Base-by-base conservation (phyloP, 140 eudicot genomes). In the Eryngium alpinum region DNA sequence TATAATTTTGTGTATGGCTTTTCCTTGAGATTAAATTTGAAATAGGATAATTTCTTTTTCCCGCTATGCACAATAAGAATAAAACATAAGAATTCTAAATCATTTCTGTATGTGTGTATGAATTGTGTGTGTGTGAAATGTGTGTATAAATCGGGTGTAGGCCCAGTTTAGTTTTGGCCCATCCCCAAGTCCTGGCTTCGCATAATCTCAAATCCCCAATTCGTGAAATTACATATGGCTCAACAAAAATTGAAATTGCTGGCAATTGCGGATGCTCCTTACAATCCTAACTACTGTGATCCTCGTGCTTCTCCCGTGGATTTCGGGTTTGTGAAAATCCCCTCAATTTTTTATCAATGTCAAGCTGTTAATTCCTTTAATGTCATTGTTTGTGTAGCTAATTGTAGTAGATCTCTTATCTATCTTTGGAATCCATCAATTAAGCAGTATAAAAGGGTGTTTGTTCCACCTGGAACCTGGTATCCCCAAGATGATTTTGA, bases 391-490 rank as follows among this genome's bases (percentile, higher is more conserved):
- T 1, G 46, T 38, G 46, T 70, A 2, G 32, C 49, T 5, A 70
- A 28, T 70, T 29, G 75, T 5, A 18, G 32, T 70, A 5, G 12
- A 2, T 38, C 46, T 19, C 32, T 16, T 70, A 44, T 32, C 12
- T 66, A n/a, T 19, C 43, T 66, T 2, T 66, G 73, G 73, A 66
- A 66, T 29, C 73, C 73, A 66, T 66, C 73, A 14, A 66, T 66
- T 10, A 66, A 34, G 38, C 0, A 17, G 38, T 66, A 9, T 38
- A 66, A 66, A 21, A 28, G 31, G 31, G 7, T 66, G 15, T 34
- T 13, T 17, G 1, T 28, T 13, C n/a, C n/a, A n/a, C n/a, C n/a
- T n/a, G n/a, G n/a, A n/a, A n/a, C 11, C 73, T 1, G 19, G 73
- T 38, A 38, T 38, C 7, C 46, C 4, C 46, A 38, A 7, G 46